Base-by-base conservation (phyloP, 1,284 basidiomycete species). In the Cystobasidium slooffiae region DNA sequence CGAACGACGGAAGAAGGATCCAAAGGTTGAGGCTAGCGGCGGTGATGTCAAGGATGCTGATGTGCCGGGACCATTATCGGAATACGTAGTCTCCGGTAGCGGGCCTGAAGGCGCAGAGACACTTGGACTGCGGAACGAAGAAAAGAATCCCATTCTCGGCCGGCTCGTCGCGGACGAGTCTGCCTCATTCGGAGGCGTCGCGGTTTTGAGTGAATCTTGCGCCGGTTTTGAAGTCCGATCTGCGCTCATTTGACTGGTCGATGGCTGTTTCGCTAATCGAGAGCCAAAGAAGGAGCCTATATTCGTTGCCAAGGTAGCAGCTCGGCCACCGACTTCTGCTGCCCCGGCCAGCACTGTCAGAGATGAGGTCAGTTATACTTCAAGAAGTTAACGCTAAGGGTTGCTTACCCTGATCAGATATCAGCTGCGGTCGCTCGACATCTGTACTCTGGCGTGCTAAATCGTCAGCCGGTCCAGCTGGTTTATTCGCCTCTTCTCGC, bases 221-320 rank as follows among this genome's bases (percentile, higher is more conserved):
- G 59, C 20, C 24, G 61, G 5, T 4, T 24, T 9, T 39, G 24
- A n/a, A 14, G 55, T 43, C 12, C 12, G 14, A 9, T 20, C 46
- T 51, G 61, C 58, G 12, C 22, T 24, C n/a, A 53, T 22, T 12
- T 62, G 49, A 2, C 18, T 31, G 3, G 31, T 22, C 14, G 69
- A 59, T 18, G 37, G 46, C 61, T 46, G 69, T 31, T 72, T 72
- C n/a, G 47, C 18, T 14, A 72, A 53, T n/a, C 65, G 70, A 16
- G 68, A 67, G 12, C 69, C 61, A 10, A 75, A 62, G 52, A 75
- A 75, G 7, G 75, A 75, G 16, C 75, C 68, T 20, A 75, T 46
- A 43, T 52, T 66, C 16, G 39, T 72, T 2, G 75, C 75, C 10
- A 75, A 31, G 55, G 18, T 72, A 22, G 75, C 64, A 9, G 75